Percentiles rank a stretch among this genome's conserved stretches.
These are phyloP conservation scores for Sugiyamaella valdiviana DNA, from an alignment of 805 yeast genomes.

Conservation along the genomic window DNA sequence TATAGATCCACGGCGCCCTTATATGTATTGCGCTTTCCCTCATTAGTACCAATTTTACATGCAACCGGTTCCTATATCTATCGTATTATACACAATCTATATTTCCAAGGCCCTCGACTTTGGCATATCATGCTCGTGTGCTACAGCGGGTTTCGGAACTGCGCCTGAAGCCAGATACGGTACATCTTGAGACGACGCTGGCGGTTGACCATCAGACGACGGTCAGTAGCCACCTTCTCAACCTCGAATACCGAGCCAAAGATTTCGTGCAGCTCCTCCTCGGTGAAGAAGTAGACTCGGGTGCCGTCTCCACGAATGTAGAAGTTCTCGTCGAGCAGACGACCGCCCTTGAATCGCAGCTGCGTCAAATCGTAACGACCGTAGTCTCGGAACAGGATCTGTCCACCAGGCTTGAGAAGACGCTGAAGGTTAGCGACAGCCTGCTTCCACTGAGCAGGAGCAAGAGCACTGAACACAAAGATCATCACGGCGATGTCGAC, in stretches of 20 bases:
- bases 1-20: no score
- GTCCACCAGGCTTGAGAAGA: conserved; percentile 88
- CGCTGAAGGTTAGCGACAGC: conserved; percentile 68
- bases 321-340: conserved; percentile 84
- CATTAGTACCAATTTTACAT: no score
- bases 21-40: no score
- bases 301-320: conserved; percentile 98
- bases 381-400: conserved; percentile 83
- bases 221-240: conserved; percentile 76
- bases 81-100: no score
- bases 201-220: conserved; percentile 84
- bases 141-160: conserved; percentile 61
- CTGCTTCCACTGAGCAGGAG: conserved; percentile 83
- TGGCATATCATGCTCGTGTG: no score
- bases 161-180: conserved; percentile 94
- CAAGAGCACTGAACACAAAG: conserved; percentile 86
- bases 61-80: no score
- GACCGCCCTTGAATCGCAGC: conserved; percentile 81
- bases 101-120: no score
- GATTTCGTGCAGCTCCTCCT: conserved; percentile 75
- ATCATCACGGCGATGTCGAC: conserved; percentile 93
- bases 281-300: conserved; percentile 93
- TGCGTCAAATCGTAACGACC: conserved; percentile 96
- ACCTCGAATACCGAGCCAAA: conserved; percentile 64
- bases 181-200: conserved; percentile 93